Evolutionary conservation across 306 rosid species (phyloP), one percentile per base, ranked within the genome.

Genomic region (Abrus precatorius): DNA sequence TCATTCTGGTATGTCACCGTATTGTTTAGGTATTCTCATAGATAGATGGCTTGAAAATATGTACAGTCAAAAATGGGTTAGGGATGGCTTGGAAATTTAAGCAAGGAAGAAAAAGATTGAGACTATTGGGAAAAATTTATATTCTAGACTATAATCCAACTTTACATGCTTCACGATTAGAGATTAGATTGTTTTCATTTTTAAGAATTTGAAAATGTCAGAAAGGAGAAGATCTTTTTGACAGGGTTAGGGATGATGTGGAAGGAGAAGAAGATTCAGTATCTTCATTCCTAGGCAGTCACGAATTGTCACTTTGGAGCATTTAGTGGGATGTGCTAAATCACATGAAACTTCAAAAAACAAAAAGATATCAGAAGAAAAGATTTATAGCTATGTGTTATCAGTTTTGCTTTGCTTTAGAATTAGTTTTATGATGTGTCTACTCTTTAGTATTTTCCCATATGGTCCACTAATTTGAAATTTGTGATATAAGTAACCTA

Each of bases 1-100:
- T 91, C 93, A 36, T 91, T 89, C 87, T 91, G 93, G 96, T 91
- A 88, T 76, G 92, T 77, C 75, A 48, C 40, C 32, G 14, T 36
- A 27, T 32, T 74, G 41, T 67, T 47, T 2, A 27, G 43, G 44
- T 67, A 52, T 27, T 12, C 60, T 30, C 30, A 30, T n/a, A 13
- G 0, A 43, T 36, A 0, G 40, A 36, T 36, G 40, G 40, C 40
- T 4, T 36, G 40, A 4, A 36, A 36, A 36, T 36, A 7, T 43
- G 47, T 7, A 20, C 20, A 20, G 20, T 20, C 20, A 20, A 20
- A 20, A 20, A 20, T 20, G 20, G 20, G 20, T 20, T 20, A 20
- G 20, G 20, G 20, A 20, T 20, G 20, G 20, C 20, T 20, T 20
- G 20, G 20, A 20, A 20, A 20, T 20, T 20, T 20, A 20, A 20